These are phyloP conservation scores for Wickerhamomyces rabaulensis DNA, from an alignment of 805 yeast genomes.

Conservation along the genomic window DNA sequence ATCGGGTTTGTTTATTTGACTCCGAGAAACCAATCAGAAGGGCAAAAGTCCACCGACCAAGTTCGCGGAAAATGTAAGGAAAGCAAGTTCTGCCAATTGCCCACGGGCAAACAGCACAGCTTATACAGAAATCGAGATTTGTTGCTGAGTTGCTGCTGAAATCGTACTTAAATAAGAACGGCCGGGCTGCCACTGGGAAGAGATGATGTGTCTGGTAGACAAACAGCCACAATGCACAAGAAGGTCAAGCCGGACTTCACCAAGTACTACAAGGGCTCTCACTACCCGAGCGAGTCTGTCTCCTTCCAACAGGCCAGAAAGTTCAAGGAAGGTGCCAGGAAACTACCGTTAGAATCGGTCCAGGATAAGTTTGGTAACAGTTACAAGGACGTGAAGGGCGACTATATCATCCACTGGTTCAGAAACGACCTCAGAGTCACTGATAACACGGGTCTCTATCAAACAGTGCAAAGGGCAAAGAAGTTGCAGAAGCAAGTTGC, in stretches of 20 bases:
- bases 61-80: background rate
- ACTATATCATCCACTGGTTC: constrained; percentile 39
- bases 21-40: background rate
- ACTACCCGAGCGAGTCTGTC: constrained; percentile 3
- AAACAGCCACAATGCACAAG: constrained; percentile 1
- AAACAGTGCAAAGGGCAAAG: constrained; percentile 30
- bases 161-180: no score
- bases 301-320: constrained; percentile 7
- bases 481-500: constrained; percentile 30
- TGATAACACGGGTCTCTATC: constrained; percentile 38
- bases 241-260: constrained; percentile 14
- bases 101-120: background rate
- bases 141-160: no score
- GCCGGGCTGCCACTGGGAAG: no score
- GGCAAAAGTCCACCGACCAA: background rate
- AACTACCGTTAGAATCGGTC: constrained; percentile 9
- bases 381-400: constrained; percentile 1
- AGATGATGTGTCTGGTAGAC: no score
- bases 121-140: no score
- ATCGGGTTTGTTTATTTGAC: background rate
- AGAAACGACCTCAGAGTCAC: constrained; percentile 39
- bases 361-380: constrained; percentile 1
- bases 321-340: constrained; percentile 7
- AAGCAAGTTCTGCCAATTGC: no score
- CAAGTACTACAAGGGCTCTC: constrained; percentile 7